Evolutionary conservation across 106 monocot species (phyloP).

Genomic region (Dendrobium catenatum): DNA sequence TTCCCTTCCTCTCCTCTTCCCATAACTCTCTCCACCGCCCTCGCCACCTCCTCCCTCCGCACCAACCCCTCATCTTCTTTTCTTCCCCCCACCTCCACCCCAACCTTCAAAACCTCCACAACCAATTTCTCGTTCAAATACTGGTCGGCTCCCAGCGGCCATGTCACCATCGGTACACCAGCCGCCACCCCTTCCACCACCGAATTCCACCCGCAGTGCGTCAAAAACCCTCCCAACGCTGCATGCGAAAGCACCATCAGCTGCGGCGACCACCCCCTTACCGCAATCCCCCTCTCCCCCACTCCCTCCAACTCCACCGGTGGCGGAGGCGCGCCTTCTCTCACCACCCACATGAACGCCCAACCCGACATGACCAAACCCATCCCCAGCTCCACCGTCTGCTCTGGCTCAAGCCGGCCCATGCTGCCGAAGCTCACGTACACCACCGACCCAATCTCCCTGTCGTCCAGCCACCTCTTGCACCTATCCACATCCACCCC

Average conservation of each 20-base stretch:
- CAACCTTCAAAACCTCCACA: conserved; percentile 30
- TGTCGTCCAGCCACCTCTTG: conserved; percentile 30
- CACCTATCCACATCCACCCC: not conserved
- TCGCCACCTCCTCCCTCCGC: conserved; percentile 25
- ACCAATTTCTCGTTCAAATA: conserved; percentile 36
- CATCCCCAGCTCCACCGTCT: conserved; percentile 15
- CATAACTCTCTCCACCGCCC: conserved; percentile 33
- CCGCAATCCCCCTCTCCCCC: conserved; percentile 18
- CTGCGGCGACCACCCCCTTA: conserved; percentile 38
- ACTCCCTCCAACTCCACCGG: conserved; percentile 11
- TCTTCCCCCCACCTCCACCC: conserved; percentile 12
- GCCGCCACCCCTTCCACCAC: conserved; percentile 27
- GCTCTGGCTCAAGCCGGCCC: not conserved
- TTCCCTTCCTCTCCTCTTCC: conserved; percentile 16
- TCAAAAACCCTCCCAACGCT: conserved; percentile 59
- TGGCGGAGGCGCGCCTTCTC: not conserved
- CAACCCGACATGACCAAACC: conserved; percentile 19
- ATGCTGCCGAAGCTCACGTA: conserved; percentile 52
- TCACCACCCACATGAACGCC: conserved; percentile 29
- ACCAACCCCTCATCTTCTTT: conserved; percentile 9
- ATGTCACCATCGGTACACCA: conserved; percentile 43
- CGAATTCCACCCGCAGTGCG: conserved; percentile 77
- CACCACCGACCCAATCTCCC: conserved; percentile 23
- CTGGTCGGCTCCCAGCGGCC: conserved; percentile 55
- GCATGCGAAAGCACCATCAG: conserved; percentile 35